Conservation (phyloP, 2,329 filamentous ascomycete genomes). For the Endothia cerciana region DNA sequence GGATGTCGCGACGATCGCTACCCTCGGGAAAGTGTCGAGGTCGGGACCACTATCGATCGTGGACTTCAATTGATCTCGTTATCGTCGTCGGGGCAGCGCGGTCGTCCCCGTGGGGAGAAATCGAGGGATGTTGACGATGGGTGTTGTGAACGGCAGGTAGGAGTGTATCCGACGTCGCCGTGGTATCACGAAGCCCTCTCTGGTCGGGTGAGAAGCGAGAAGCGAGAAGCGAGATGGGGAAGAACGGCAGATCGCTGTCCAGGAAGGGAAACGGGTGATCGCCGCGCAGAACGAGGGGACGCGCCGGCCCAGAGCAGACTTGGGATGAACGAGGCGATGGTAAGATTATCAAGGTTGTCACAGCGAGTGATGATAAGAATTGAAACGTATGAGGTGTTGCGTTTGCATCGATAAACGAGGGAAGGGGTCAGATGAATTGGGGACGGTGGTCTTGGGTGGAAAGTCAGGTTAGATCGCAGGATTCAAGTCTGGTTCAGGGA, state of each 20-base stretch:
- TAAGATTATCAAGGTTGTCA: neutral
- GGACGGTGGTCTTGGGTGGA: neutral
- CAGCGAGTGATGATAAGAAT: conserved; percentile 23
- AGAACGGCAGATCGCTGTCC: conserved; percentile 20
- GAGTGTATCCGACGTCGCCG: neutral
- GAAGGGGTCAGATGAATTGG: conserved; percentile 2
- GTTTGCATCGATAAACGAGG: conserved; percentile 7
- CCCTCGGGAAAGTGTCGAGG: conserved; percentile 7
- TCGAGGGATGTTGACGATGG: neutral
- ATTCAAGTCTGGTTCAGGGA: neutral
- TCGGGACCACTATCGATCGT: neutral
- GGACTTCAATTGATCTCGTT: conserved; percentile 2
- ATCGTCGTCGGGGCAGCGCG: neutral
- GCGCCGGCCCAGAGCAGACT: conserved; percentile 2
- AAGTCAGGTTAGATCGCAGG: neutral
- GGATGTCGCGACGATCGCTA: conserved; percentile 20
- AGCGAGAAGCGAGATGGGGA: neutral
- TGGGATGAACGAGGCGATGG: neutral
- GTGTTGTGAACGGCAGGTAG: neutral
- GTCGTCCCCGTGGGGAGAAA: neutral
- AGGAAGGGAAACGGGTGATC: conserved; percentile 20
- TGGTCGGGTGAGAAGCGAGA: neutral
- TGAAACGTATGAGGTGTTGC: neutral
- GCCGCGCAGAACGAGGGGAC: conserved; percentile 22
- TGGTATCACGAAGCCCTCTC: neutral